These are phyloP conservation scores for Pseudogymnoascus sp. DNA, from an alignment of 2,329 filamentous ascomycete species.

Conservation along the genomic window DNA sequence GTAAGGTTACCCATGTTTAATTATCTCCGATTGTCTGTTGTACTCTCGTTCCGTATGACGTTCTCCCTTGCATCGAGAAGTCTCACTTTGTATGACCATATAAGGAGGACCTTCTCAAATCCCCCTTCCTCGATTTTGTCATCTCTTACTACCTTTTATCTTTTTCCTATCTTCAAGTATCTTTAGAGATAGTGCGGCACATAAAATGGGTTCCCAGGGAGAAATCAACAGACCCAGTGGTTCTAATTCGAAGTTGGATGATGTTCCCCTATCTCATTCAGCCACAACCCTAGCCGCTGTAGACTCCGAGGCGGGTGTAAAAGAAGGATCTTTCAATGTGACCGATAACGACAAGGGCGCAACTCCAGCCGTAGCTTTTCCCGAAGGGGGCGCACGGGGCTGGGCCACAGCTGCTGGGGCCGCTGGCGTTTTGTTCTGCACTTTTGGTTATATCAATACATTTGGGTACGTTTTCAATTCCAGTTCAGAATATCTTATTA, in stretches of 20 bases:
- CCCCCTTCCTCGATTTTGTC: background rate
- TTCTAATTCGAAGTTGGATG: constrained; percentile 1
- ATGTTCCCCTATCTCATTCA: constrained; percentile 10
- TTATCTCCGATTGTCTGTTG: background rate
- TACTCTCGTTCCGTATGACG: background rate
- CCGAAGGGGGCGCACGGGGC: constrained; percentile 49
- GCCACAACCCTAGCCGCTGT: background rate
- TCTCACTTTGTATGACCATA: constrained; percentile 4
- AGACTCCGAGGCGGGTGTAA: background rate
- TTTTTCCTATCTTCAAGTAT: background rate
- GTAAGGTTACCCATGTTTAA: constrained; percentile 3
- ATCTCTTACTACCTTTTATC: background rate
- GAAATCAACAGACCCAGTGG: background rate
- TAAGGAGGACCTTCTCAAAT: background rate
- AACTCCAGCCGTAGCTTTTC: constrained; percentile 32
- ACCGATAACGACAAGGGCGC: background rate
- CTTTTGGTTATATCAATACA: constrained; percentile 43
- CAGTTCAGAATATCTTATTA: background rate
- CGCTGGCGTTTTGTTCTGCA: constrained; percentile 37
- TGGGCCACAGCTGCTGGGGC: constrained; percentile 46
- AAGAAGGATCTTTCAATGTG: background rate
- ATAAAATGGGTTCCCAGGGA: background rate
- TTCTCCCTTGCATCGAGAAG: background rate
- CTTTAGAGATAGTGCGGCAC: background rate
- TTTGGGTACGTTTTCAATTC: constrained; percentile 31